Base-by-base conservation (phyloP, 176 grass and related monocot genomes). In the Triticum urartu region DNA sequence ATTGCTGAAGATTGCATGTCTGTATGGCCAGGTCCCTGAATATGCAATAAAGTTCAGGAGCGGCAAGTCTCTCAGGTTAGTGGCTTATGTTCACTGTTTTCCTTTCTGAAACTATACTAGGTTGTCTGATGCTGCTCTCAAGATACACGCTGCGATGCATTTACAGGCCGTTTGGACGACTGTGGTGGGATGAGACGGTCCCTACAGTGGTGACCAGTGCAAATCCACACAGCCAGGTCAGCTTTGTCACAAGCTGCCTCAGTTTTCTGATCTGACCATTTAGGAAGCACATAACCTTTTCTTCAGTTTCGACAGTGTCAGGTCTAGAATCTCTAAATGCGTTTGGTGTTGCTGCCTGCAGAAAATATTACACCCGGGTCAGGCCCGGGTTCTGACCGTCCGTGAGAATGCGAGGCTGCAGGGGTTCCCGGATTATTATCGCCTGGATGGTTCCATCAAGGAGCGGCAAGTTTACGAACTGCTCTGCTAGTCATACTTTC, bases 101-200 rank as follows among this genome's bases (percentile, higher is more conserved):
- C 50, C 70, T 61, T 18, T 77, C 5, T 39, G 5, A 0, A 4
- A 2, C 11, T 15, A 15, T 45, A 54, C 42, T 43, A 0, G 12
- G 10, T 25, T 35, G 17, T 4, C 2, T 79, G 26, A 2, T 6
- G 2, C 0, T 13, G 5, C 39, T 79, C 22, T 68, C 11, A 38
- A 39, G 6, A 70, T 39, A 1, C 70, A 26, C 11, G 38, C 21
- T 0, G 21, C 8, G 11, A 68, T 66, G 26, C 65, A 24, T 13
- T 26, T 91, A 24, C 34, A 98, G 95, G 88, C 93, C 91, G 54
- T 98, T 98, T 89, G 91, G 93, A 17, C 78, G 90, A 17, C 35
- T 95, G 20, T 98, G 96, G 93, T 91, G 96, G 88, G 91, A 98
- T 2, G 84, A 95, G 61, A 94, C 93, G 1, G 90, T 95, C 9